Base-by-base conservation (phyloP, 2,329 filamentous ascomycete genomes). In the Xylaria arbuscula region DNA sequence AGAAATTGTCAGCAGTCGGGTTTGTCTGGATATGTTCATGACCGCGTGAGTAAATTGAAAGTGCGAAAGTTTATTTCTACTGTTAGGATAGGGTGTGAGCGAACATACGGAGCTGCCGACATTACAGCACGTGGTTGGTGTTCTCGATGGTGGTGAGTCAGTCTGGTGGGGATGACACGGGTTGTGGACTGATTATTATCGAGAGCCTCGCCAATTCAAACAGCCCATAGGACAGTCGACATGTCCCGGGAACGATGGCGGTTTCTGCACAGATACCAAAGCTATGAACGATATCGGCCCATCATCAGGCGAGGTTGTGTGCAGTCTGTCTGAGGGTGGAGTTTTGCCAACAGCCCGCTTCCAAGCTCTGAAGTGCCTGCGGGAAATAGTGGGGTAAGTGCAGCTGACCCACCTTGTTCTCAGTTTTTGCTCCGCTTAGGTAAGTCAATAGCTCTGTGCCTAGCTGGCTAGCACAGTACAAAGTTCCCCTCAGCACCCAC, bases 71-170 rank as follows among this genome's bases (percentile, higher is more conserved):
- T 54, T 38, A 17, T 10, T 51, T n/a, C 13, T 42, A n/a, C 15
- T 47, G 38, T n/a, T 48, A n/a, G 11, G 34, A 56, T 47, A 56
- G 36, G 62, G 42, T n/a, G 55, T 36, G 47, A 5, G 28, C 53
- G 13, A 51, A 76, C 75, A 62, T 77, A 78, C 76, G 75, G 76
- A 72, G 72, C 75, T 64, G 76, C 69, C 67, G 75, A 74, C 76
- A 77, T 77, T 36, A 61, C 69, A 63, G 60, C 24, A 67, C 63
- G 67, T 65, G 62, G 67, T 22, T 64, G 67, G 68, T 64, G 61
- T 62, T 55, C 24, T 42, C 28, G 51, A 55, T 15, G 32, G 51
- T 28, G 50, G 50, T 45, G 50, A 58, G 28, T 28, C 28, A 17
- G 40, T 45, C 11, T 36, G 36, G 54, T 58, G 62, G 53, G 36